Evolutionary conservation across 495 filamentous ascomycete genomes (phyloP), one percentile per base, ranked within the genome.

Genomic region (Immersiella caudata): DNA sequence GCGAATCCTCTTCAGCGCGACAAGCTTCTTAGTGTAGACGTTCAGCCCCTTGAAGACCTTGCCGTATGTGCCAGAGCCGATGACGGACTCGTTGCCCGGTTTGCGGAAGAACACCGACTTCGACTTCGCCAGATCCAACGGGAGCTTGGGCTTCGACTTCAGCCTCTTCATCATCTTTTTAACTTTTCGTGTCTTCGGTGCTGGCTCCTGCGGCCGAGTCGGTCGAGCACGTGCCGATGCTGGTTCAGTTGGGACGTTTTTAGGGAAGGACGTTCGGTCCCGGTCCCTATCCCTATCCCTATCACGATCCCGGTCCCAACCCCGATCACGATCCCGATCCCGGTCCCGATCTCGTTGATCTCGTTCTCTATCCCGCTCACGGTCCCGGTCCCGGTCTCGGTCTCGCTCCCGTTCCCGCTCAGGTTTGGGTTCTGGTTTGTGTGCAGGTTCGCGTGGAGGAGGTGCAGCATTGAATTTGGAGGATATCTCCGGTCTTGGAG

Each of bases 1-100:
- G 7, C 82, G 78, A 63, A 78, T 98, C 89, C 79, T 93, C 81
- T 99, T 99, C 62, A 99, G 79, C 7, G 96, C 96, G 49, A 97
- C 96, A 66, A 92, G 87, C 33, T 88, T 87, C 71, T 93, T 90
- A 9, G 94, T 99, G 70, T 96, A 96, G 16, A 97, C 93, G 76
- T 99, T 93, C 18, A 94, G 84, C n/a, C 90, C 95, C 74, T 98
- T 98, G 83, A 97, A 99, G 7, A 99, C 95, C 75, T 99, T 98
- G 50, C 94, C 95, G 74, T 95, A 97, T 1, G 92, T 97, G 26
- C 94, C 94, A 50, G 93, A 95, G 33, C 94, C 94, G 11, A 97
- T 89, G 2, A 97, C 93, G 8, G 93, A 97, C 75, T 96, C 93
- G 72, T 97, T 96, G 5, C 94, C 94, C 0, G 94, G 93, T 73